A percentile compares a stretch with the other conserved stretches of the same genome.
phyloP scores from a whole-genome alignment of 495 filamentous ascomycete genomes.

The Penicillium parvum region DNA sequence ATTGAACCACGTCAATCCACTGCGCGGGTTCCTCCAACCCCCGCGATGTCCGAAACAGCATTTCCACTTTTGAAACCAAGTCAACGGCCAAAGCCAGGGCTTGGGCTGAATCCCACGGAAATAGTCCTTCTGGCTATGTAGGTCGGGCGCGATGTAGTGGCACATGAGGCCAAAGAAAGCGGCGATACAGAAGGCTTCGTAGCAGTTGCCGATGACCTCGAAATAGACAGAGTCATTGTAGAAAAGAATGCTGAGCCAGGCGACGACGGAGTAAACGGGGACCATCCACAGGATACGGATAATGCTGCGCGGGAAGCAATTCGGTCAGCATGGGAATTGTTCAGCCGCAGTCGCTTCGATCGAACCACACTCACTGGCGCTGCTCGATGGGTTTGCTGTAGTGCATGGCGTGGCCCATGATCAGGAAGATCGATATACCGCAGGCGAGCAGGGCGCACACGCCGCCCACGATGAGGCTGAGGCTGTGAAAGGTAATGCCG shows the following conservation, averaged over 20 bases:
- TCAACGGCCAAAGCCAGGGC: slow-evolving; percentile 72
- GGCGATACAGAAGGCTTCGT: slow-evolving; percentile 88
- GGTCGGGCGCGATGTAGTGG: slow-evolving; percentile 71
- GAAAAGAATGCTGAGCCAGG: slow-evolving; percentile 71
- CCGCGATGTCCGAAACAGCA: slow-evolving; percentile 64
- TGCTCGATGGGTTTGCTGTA: slow-evolving; percentile 82
- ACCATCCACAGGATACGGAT: slow-evolving; percentile 92
- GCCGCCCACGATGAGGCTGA: slow-evolving; percentile 46
- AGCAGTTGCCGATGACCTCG: slow-evolving; percentile 76
- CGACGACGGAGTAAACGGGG: slow-evolving; percentile 74
- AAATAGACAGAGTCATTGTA: slow-evolving; percentile 82
- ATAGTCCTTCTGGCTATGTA: slow-evolving; percentile 85
- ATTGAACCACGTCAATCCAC: slow-evolving; percentile 92
- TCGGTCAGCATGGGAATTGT: not conserved
- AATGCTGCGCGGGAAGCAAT: slow-evolving; percentile 53
- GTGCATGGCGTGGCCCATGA: slow-evolving; percentile 73
- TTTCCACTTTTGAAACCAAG: slow-evolving; percentile 58
- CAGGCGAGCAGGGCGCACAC: slow-evolving; percentile 44
- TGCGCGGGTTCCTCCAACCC: slow-evolving; percentile 67
- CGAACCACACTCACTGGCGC: slow-evolving; percentile 58
- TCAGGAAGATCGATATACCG: slow-evolving; percentile 47
- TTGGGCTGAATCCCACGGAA: slow-evolving; percentile 67
- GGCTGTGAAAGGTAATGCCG: slow-evolving; percentile 44
- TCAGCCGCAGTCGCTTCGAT: not conserved
- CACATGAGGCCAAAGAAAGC: slow-evolving; percentile 89